Conservation (phyloP, 805 yeast genomes). For the Ogataea populi-albae region DNA sequence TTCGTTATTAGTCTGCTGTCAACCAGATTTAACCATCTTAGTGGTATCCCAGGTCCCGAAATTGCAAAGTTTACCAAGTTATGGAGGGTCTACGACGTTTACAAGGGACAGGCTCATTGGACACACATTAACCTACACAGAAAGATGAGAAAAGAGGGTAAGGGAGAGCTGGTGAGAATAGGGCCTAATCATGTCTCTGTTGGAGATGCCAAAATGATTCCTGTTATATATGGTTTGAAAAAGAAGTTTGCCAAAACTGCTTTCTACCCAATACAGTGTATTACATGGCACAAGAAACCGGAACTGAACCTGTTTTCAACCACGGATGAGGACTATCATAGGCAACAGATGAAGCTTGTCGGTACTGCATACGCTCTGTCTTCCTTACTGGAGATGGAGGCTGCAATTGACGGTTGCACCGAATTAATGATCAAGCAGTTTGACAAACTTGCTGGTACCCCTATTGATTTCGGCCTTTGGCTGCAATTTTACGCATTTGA, state of each 20-base stretch:
- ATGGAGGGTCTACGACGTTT: constrained; percentile 15
- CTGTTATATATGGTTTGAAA: constrained; percentile 16
- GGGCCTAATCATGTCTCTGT: constrained; percentile 17
- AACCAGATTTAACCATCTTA: constrained; percentile 12
- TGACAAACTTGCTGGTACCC: constrained; percentile 4
- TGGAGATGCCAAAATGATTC: constrained; percentile 14
- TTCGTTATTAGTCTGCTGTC: constrained; percentile 7
- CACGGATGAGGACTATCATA: constrained; percentile 14
- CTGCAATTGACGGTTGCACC: constrained; percentile 17
- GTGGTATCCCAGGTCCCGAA: constrained; percentile 14
- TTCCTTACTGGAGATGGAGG: constrained; percentile 17
- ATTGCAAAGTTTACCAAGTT: constrained; percentile 12
- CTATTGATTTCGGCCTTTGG: constrained; percentile 16
- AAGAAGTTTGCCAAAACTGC: constrained; percentile 10
- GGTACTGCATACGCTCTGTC: constrained; percentile 16
- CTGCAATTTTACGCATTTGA: constrained; percentile 19
- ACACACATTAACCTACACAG: constrained; percentile 14
- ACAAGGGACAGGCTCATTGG: constrained; percentile 12
- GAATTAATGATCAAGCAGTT: constrained; percentile 10
- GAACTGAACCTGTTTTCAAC: constrained; percentile 14
- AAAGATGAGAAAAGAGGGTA: constrained; percentile 6
- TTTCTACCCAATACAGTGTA: constrained; percentile 16
- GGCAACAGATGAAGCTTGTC: constrained; percentile 16
- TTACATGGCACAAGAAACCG: constrained; percentile 16
- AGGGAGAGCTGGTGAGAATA: constrained; percentile 13